Base-by-base conservation (phyloP, 2,329 filamentous ascomycete species). In the Hortaea sp. region DNA sequence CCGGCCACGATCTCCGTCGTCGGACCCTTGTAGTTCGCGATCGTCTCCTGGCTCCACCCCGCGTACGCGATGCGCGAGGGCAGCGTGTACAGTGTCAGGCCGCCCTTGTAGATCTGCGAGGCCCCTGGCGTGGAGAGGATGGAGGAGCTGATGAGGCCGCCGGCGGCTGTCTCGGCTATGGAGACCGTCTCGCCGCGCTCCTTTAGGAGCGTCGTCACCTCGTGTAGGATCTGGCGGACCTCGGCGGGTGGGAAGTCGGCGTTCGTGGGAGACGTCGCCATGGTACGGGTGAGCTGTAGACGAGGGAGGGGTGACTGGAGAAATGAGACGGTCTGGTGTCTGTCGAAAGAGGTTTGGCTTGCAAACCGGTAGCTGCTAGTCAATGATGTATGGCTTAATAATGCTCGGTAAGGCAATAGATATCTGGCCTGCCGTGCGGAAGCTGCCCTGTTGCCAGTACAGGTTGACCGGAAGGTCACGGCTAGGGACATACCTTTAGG, bases 81-180 rank as follows among this genome's bases (percentile, higher is more conserved):
- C 20, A 81, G 69, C 1, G 77, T 80, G 66, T 81, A 81, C 38
- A 80, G 68, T 0, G 78, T 82, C 31, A 81, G 63, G n/a, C 79
- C 79, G 46, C 79, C 79, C 52, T 72, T 72, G 68, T 79, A 83
- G 59, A 78, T 70, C 10, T 63, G 61, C 5, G 72, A 77, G 12
- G 79, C 78, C 34, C 79, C 79, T 0, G 79, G 75, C 11, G 68
- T 71, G 45, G 76, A 72, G 48, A 83, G 72, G 13, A 83, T 65
- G 38, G 74, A 69, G 28, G 77, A 73, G 41, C 75, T 79, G 48
- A 82, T 75, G 29, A 84, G 69, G 10, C 79, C 79, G 31, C 79
- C 79, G 6, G 79, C 76, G 41, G 78, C 79, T 13, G 79, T 82
- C 61, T 82, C 79, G 44, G 76, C 79, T 34, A 82, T 73, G 48